Conservation (phyloP, 352 stramenopile genomes). For the Pythium oligandrum region DNA sequence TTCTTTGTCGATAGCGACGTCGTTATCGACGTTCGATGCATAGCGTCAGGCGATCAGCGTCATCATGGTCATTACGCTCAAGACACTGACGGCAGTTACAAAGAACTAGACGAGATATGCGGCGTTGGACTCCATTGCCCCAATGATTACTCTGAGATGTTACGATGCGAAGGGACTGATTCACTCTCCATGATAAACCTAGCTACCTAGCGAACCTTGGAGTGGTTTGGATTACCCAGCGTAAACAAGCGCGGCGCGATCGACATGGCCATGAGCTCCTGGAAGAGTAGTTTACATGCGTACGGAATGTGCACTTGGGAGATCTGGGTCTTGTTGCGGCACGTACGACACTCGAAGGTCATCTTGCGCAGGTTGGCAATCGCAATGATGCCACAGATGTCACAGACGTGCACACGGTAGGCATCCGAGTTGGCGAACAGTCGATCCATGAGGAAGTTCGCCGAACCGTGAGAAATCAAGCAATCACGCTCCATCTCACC, state of each 20-base stretch:
- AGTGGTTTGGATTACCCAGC: slow-evolving; percentile 71
- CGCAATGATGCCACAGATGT: slow-evolving; percentile 98
- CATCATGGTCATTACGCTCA: no score
- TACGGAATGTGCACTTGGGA: slow-evolving; percentile 99
- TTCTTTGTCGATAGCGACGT: no score
- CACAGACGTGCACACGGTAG: slow-evolving; percentile 98
- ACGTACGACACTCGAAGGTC: slow-evolving; percentile 97
- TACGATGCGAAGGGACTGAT: no score
- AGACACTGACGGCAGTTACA: no score
- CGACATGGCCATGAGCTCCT: slow-evolving; percentile 99
- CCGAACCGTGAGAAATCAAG: slow-evolving; percentile 98
- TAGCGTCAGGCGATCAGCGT: no score
- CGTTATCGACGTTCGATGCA: no score
- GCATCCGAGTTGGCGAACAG: slow-evolving; percentile 99
- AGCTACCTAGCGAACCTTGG: slow-evolving; percentile 33
- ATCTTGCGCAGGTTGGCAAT: slow-evolving; percentile 99
- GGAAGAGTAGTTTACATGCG: slow-evolving; percentile 99
- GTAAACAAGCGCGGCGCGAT: slow-evolving; percentile 98
- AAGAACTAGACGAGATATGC: no score
- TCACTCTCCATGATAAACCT: no score
- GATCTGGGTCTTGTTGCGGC: slow-evolving; percentile 93
- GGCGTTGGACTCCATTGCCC: no score
- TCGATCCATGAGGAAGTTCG: slow-evolving; percentile 99
- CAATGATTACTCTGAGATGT: no score
- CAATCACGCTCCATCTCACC: slow-evolving; percentile 99